Conservation (phyloP, 208 protist species). For the Leishmania amazonensis region DNA sequence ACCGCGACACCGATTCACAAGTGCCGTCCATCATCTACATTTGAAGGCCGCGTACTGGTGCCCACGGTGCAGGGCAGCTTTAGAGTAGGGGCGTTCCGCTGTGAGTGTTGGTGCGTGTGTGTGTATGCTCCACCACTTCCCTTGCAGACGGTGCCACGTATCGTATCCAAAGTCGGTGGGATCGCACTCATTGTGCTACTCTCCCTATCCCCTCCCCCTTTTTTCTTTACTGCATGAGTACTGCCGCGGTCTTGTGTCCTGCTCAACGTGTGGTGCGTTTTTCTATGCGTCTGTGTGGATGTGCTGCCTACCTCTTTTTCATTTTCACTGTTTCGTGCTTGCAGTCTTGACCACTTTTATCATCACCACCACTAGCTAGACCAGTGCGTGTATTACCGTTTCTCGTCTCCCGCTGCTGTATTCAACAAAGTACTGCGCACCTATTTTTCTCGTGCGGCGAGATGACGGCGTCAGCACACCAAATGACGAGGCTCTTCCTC, state of each 20-base stretch:
- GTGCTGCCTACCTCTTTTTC: not conserved
- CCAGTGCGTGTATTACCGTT: not conserved
- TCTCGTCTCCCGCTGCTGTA: not conserved
- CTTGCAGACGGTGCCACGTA: not conserved
- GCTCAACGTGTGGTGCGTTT: not conserved
- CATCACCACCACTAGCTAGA: not conserved
- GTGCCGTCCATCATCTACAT: no score
- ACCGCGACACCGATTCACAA: no score
- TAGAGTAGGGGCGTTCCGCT: not conserved
- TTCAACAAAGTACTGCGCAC: not conserved
- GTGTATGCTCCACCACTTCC: not conserved
- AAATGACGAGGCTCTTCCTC: slow-evolving; percentile 7
- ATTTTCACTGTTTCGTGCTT: not conserved
- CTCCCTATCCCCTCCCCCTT: no score
- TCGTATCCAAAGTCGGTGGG: not conserved
- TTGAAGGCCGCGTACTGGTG: not conserved
- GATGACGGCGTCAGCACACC: not conserved
- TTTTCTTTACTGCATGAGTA: not conserved
- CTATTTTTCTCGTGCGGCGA: not conserved
- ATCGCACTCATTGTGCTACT: no score
- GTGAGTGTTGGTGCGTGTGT: not conserved
- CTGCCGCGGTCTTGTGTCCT: not conserved
- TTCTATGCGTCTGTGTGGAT: not conserved
- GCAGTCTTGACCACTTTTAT: not conserved
- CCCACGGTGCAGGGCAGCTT: not conserved